Base-by-base conservation (phyloP, 176 grass and related monocot genomes). In the Stipa capillata region DNA sequence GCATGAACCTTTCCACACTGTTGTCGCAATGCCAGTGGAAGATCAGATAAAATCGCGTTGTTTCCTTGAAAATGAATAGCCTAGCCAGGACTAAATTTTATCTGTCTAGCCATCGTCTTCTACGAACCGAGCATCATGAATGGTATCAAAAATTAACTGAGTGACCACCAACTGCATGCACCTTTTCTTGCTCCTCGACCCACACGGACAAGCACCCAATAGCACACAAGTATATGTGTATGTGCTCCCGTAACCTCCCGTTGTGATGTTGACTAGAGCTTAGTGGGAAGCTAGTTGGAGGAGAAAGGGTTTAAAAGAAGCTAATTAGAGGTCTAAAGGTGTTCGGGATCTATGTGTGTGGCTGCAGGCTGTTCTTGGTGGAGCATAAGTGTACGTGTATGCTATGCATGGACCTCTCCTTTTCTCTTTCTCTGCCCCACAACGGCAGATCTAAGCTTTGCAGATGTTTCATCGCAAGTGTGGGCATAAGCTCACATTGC, bases 221-320 rank as follows among this genome's bases (percentile, higher is more conserved):
- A 6, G 8, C 57, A 23, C 50, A 24, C 45, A n/a, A 0, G 48
- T 35, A 36, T 35, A 42, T n/a, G n/a, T n/a, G n/a, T n/a, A 18
- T 20, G 14, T 58, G 72, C 82, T 58, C 28, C 14, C 37, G 6
- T 15, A 16, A 2, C 52, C 74, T 77, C 63, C 70, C 41, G 1
- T 49, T 77, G 44, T 20, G 69, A 64, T n/a, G 79, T 32, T 12
- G 29, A 47, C 48, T 18, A 31, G 69, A 44, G 31, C 41, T 54
- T 76, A 84, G 82, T 76, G 72, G 82, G 55, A 16, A 69, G 31
- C 62, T 41, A 15, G 39, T 32, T 68, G 72, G 48, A 35, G 82
- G 5, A 56, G 37, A n/a, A 77, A 67, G 8, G 49, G 25, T 10
- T 25, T n/a, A n/a, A 18, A 44, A 65, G 6, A 44, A 34, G 66